Evolutionary conservation across 768 basidiomycete genomes (phyloP), one percentile per base, ranked within the genome.

Genomic region (Gloeostereum incarnatum): DNA sequence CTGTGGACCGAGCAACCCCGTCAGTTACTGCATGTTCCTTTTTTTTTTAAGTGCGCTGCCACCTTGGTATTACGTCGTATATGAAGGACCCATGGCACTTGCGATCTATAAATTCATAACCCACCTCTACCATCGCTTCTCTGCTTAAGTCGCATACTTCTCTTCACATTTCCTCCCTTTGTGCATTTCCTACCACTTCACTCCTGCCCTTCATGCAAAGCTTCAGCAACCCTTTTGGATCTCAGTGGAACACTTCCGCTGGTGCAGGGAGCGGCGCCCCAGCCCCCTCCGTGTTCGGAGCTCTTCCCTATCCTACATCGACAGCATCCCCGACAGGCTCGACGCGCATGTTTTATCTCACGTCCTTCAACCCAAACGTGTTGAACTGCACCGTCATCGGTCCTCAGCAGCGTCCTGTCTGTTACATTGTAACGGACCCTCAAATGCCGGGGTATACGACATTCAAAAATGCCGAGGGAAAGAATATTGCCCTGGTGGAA

Each of bases 281-380:
- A 7, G 49, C 62, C 4, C 72, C 77, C 33, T 80, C 79, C 33
- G 56, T 80, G 41, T 75, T 72, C 47, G 79, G 79, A 4, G 78
- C 77, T 0, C 70, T 81, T 14, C 79, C 79, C 20, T 77, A 73
- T 47, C 66, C 73, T 0, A 38, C 56, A 17, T 40, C 60, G 21
- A 42, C 59, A 5, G 10, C 39, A 10, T 35, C 16, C 34, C 35
- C 38, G 17, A 49, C 59, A 5, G 24, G 58, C 17, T 46, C 64
- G 11, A 55, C 59, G 21, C 43, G 62, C 19, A 45, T 56, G 4
- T 71, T 73, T 53, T 61, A 62, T 34, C 73, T 81, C 61, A 66
- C 68, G 8, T 56, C 63, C 9, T 63, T 73, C 50, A 68, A 59
- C 41, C 67, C 72, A 3, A 65, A 63, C 25, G 57, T 81, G 6